Conservation (phyloP, 768 basidiomycete species). For the Inosperma sp. region DNA sequence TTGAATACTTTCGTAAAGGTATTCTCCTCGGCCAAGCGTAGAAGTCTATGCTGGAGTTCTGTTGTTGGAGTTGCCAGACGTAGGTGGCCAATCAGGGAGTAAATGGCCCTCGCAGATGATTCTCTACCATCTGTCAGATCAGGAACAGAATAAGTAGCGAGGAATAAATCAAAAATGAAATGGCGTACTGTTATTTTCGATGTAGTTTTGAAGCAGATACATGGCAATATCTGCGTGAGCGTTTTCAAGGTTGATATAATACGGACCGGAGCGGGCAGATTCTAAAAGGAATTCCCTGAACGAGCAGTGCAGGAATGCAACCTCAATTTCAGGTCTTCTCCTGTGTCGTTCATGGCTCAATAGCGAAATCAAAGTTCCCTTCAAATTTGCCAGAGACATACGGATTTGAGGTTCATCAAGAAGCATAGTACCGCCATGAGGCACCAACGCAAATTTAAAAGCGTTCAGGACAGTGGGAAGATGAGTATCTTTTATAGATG, state of each 20-base stretch:
- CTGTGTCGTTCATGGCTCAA: background rate
- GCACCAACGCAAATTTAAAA: slow-evolving; percentile 2
- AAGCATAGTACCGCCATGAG: no score
- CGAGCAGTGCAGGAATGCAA: slow-evolving; percentile 3
- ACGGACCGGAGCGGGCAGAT: background rate
- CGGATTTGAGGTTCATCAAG: no score
- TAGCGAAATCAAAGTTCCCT: background rate
- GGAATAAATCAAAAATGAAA: no score
- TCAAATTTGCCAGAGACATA: no score
- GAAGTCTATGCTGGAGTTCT: background rate
- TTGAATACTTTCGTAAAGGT: background rate
- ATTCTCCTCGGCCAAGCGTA: background rate
- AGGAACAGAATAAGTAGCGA: background rate
- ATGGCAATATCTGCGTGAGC: slow-evolving; percentile 2
- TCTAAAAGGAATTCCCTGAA: slow-evolving; percentile 2
- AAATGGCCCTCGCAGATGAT: background rate
- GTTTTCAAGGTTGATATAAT: background rate
- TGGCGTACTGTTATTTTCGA: background rate
- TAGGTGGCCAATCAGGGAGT: background rate
- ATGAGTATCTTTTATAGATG: background rate
- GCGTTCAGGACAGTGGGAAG: background rate
- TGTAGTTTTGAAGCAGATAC: background rate
- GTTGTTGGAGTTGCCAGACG: slow-evolving; percentile 1
- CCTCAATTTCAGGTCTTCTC: slow-evolving; percentile 1
- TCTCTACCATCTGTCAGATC: background rate